A percentile compares a stretch with the other conserved stretches of the same genome.
phyloP scores from a whole-genome alignment of 352 stramenopile genomes.

The Pilasporangium apinafurcum region DNA sequence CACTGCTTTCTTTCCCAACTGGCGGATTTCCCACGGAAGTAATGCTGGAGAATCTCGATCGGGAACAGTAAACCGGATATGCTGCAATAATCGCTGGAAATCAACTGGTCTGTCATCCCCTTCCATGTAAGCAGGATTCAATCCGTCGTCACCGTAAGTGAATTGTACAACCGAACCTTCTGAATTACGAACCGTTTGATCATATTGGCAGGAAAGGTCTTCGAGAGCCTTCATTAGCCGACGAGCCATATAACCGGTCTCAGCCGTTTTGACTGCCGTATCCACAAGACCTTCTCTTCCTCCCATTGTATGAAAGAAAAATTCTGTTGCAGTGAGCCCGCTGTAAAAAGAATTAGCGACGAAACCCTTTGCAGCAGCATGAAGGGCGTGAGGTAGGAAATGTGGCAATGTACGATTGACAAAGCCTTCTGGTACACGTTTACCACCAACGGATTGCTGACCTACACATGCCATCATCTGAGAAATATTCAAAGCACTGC shows the following conservation, averaged over 20 bases:
- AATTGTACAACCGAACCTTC: constrained; percentile 97
- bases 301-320: constrained; percentile 99
- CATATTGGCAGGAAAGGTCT: constrained; percentile 95
- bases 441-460: constrained; percentile 98
- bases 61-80: constrained; percentile 82
- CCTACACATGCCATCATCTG: constrained; percentile 99
- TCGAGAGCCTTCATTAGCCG: constrained; percentile 98
- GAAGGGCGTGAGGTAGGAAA: constrained; percentile 92
- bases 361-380: constrained; percentile 98
- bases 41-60: constrained; percentile 67
- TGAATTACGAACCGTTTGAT: constrained; percentile 87
- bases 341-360: constrained; percentile 99
- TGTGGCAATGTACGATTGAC: constrained; percentile 97
- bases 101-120: constrained; percentile 93
- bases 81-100: constrained; percentile 90
- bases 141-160: constrained; percentile 98
- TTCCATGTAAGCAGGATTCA: constrained; percentile 98
- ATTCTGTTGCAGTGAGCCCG: constrained; percentile 98
- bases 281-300: constrained; percentile 99
- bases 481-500: constrained; percentile 98
- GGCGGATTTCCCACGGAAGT: constrained; percentile 74
- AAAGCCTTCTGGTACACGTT: constrained; percentile 98
- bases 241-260: constrained; percentile 99
- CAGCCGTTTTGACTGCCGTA: constrained; percentile 99
- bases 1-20: constrained; percentile 81